These are phyloP conservation scores for Neurospora sp. DNA, from an alignment of 495 filamentous ascomycete species.

Conservation along the genomic window DNA sequence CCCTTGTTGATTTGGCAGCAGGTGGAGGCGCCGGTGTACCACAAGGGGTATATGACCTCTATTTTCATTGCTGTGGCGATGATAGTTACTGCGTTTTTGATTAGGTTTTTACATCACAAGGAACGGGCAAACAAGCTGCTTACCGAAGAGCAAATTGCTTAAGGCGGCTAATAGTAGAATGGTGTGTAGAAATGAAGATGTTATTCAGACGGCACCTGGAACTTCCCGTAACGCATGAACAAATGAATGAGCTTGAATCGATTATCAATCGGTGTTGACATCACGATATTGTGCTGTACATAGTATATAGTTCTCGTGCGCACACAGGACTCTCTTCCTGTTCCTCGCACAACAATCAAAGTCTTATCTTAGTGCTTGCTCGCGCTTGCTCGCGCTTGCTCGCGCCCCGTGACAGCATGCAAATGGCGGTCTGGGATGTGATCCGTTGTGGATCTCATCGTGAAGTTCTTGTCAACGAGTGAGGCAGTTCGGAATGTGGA, in stretches of 20 bases:
- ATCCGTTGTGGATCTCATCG: background rate
- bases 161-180: background rate
- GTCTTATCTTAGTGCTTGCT: no score
- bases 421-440: no score
- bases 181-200: background rate
- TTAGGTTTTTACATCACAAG: conserved; percentile 30
- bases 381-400: no score
- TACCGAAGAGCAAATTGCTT: background rate
- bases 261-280: background rate
- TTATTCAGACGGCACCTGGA: background rate
- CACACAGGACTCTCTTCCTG: no score
- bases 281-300: background rate
- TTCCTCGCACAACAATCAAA: no score
- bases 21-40: conserved; percentile 35
- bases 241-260: background rate
- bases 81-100: conserved; percentile 27
- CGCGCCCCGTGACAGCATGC: no score
- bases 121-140: conserved; percentile 24
- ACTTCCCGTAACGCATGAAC: background rate
- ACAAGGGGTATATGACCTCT: conserved; percentile 35
- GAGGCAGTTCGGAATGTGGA: background rate
- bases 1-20: conserved; percentile 40
- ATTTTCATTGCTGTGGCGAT: conserved; percentile 26
- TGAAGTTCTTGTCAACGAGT: background rate
- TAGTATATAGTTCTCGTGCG: no score